A percentile compares a stretch with the other conserved stretches of the same genome.
Evolutionary conservation across 495 filamentous ascomycete species (phyloP).

Genomic region (Aspergillus sparsus): DNA sequence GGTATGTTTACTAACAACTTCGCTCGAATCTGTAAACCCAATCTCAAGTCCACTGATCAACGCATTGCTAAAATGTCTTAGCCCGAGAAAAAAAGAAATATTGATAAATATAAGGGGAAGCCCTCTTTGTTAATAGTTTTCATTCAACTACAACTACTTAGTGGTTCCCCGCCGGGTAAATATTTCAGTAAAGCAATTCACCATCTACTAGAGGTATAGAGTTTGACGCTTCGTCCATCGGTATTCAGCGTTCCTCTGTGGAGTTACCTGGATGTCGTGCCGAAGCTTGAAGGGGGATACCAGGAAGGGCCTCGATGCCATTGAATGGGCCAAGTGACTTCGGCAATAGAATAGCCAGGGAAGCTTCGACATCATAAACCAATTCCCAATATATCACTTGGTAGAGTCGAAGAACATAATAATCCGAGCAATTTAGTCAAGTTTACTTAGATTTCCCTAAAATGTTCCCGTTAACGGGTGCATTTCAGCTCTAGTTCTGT

Average conservation of each 20-base stretch:
- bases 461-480: too few species aligned
- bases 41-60: neutral
- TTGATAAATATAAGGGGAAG: constrained; percentile 15
- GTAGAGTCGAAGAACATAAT: too few species aligned
- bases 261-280: neutral
- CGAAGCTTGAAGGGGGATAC: neutral
- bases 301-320: too few species aligned
- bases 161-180: neutral
- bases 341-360: too few species aligned
- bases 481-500: too few species aligned
- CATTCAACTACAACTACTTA: constrained; percentile 13
- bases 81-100: constrained; percentile 7
- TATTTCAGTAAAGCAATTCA: constrained; percentile 1
- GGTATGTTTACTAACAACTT: constrained; percentile 12
- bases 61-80: constrained; percentile 6
- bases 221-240: neutral
- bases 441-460: too few species aligned
- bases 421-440: too few species aligned
- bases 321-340: too few species aligned
- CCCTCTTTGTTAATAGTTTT: constrained; percentile 13
- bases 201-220: neutral
- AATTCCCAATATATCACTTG: too few species aligned
- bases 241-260: neutral
- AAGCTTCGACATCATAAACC: too few species aligned
- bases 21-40: neutral